Evolutionary conservation across 106 monocot genomes (phyloP).

Genomic region (Ottelia alismoides): DNA sequence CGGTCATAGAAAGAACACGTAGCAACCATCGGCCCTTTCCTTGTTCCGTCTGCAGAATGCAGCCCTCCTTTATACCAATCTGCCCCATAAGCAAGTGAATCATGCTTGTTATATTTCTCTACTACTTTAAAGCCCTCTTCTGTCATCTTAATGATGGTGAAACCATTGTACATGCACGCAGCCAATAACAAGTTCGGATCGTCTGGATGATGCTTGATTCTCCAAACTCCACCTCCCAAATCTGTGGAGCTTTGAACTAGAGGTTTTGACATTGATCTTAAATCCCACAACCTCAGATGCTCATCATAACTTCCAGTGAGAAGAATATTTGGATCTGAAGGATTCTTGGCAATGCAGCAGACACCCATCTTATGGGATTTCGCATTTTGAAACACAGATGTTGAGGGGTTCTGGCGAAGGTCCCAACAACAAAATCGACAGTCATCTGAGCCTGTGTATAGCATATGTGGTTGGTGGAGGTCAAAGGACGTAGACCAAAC

Average conservation of each 20-base stretch:
- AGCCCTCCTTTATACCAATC: slow-evolving; percentile 55
- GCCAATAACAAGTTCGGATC: slow-evolving; percentile 36
- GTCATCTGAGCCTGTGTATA: slow-evolving; percentile 81
- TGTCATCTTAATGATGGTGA: slow-evolving; percentile 42
- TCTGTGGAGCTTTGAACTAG: slow-evolving; percentile 29
- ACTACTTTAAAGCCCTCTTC: slow-evolving; percentile 20
- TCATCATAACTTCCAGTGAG: slow-evolving; percentile 93
- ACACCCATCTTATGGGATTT: slow-evolving; percentile 96
- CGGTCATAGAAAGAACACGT: slow-evolving; percentile 89
- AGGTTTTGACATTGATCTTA: slow-evolving; percentile 47
- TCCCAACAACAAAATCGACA: background rate
- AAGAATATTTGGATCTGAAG: slow-evolving; percentile 31
- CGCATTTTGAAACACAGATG: slow-evolving; percentile 31
- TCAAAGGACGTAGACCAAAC: slow-evolving; percentile 64
- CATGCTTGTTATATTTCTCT: slow-evolving; percentile 71
- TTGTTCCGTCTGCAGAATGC: background rate
- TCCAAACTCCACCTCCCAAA: slow-evolving; percentile 93
- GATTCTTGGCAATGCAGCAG: slow-evolving; percentile 57
- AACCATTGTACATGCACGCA: slow-evolving; percentile 99
- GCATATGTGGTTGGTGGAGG: slow-evolving; percentile 31
- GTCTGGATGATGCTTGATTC: slow-evolving; percentile 64
- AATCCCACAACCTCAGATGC: slow-evolving; percentile 74
- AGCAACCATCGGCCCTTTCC: slow-evolving; percentile 34
- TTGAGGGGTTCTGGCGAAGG: background rate
- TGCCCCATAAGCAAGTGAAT: slow-evolving; percentile 86